Evolutionary conservation across 164 flowering plant genomes (phyloP), one percentile per base, ranked within the genome.

Genomic region (Nymphaea colorata): DNA sequence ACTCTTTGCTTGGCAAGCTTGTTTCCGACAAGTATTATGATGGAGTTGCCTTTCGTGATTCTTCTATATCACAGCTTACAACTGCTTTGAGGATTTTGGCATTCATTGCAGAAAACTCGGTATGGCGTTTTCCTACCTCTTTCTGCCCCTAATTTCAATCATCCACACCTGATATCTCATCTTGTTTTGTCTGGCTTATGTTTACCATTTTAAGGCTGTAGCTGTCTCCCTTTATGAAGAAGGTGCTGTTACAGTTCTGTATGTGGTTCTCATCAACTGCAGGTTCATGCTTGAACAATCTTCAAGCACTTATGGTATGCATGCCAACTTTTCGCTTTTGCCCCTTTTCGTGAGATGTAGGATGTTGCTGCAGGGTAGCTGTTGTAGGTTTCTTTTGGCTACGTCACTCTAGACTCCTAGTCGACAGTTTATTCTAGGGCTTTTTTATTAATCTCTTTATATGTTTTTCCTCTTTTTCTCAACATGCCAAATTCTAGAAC

Each of bases 231-330:
- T 95, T 36, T 92, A 87, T 76, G 94, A 91, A 76, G 98, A 91
- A 83, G 96, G 98, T 76, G 93, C 94, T 16, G 76, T 84, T 16
- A 83, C 82, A 57, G 85, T 90, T 61, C 76, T 90, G 64, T 86
- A 84, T 83, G 84, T 89, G 17, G 81, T 90, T 76, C 75, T 95
- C 36, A 72, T 95, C 71, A 85, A 87, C 73, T 91, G 96, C 64
- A 81, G 82, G 68, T 84, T 76, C 76, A 95, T 95, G 99, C 88
- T 95, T 73, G 98, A 92, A 81, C 83, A 89, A 74, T 87, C 92
- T 41, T 88, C 98, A 61, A 91, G 83, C 78, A 91, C 71, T 71
- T 92, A 91, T 76, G 99, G 99, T 95, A 66, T 77, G 90, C 72
- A 25, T 14, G 36, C 36, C 36, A 25, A 25, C 36, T 25, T 25